These are phyloP conservation scores for Effrenium voratum DNA, from an alignment of 73 alveolate genomes.

Conservation along the genomic window DNA sequence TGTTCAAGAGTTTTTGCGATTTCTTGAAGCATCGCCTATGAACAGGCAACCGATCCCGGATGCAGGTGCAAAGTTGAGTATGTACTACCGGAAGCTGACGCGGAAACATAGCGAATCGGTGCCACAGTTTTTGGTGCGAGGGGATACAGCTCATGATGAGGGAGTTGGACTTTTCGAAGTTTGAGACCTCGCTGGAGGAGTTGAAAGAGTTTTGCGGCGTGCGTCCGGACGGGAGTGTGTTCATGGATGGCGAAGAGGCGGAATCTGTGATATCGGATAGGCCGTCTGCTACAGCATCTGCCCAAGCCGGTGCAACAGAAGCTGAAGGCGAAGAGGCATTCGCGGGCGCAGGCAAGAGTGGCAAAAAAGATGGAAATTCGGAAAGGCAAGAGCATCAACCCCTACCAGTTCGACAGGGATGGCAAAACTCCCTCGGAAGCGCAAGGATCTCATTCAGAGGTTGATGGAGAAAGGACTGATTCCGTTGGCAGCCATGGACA, in stretches of 20 bases:
- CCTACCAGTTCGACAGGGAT: background rate
- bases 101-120: slow-evolving; percentile 6
- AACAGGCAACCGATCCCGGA: slow-evolving; percentile 57
- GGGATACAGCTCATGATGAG: background rate
- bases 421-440: background rate
- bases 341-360: background rate
- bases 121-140: slow-evolving; percentile 34
- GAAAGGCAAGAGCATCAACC: background rate
- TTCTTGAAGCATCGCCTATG: slow-evolving; percentile 8
- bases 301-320: background rate
- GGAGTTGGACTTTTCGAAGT: background rate
- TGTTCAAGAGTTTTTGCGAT: background rate
- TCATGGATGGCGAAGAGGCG: background rate
- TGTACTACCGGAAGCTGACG: slow-evolving; percentile 2
- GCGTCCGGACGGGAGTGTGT: background rate
- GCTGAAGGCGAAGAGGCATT: background rate
- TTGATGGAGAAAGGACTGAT: slow-evolving; percentile 44
- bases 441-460: slow-evolving; percentile 3
- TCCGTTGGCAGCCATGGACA: slow-evolving; percentile 33
- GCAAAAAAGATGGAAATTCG: too few relatives aligned
- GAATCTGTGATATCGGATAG: too few relatives aligned
- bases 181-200: background rate
- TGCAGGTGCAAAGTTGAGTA: slow-evolving; percentile 29
- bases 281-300: too few relatives aligned
- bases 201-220: slow-evolving; percentile 7